Conservation (phyloP, 805 yeast species). For the Ogataea paraovalis region DNA sequence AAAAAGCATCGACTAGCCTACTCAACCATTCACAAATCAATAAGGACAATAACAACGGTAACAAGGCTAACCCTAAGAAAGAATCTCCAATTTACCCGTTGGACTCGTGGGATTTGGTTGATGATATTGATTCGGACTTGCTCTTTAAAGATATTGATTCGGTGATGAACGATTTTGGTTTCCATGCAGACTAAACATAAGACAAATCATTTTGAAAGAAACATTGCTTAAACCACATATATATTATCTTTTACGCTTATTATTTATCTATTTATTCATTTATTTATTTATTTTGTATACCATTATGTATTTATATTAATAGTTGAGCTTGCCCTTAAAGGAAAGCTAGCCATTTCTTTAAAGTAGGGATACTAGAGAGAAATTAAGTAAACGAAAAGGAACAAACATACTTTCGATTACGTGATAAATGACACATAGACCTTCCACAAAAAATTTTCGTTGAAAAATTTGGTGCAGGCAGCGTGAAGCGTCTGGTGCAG, state of each 20-base stretch:
- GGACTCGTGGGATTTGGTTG: slow-evolving; percentile 37
- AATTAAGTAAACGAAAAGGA: too few relatives aligned
- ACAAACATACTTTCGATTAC: not conserved
- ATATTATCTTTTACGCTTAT: not conserved
- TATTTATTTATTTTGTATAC: not conserved
- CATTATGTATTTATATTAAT: not conserved
- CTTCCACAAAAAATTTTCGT: not conserved
- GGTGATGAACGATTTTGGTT: slow-evolving; percentile 90
- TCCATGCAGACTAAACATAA: slow-evolving; percentile 59
- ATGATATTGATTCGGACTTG: slow-evolving; percentile 46
- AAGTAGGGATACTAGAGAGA: too few relatives aligned
- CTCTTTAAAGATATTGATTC: slow-evolving; percentile 82
- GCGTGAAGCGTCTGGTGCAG: too few relatives aligned
- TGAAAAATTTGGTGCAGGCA: slow-evolving; percentile 1
- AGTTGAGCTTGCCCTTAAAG: too few relatives aligned
- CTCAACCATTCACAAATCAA: not conserved
- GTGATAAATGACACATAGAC: not conserved
- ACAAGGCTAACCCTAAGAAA: not conserved
- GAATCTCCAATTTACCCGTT: slow-evolving; percentile 27
- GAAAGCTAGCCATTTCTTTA: too few relatives aligned
- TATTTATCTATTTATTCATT: not conserved
- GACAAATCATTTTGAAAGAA: too few relatives aligned
- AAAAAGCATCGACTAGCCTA: not conserved
- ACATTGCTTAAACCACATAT: too few relatives aligned
- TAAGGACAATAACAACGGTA: too few relatives aligned